Base-by-base conservation (phyloP, 2,329 filamentous ascomycete genomes). In the Colletotrichum coccodes region DNA sequence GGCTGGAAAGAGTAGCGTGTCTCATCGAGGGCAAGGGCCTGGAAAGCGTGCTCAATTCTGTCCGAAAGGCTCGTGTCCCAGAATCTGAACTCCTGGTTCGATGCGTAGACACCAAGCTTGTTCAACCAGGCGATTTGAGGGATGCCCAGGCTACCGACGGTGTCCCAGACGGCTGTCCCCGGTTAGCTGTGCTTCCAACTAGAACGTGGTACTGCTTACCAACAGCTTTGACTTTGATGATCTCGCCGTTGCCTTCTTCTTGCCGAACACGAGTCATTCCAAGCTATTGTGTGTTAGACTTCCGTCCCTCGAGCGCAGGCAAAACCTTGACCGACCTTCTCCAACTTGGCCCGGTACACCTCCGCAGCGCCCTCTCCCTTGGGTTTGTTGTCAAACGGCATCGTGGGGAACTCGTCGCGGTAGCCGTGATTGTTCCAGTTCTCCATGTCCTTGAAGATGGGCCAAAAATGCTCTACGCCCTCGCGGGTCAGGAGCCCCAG, bases 1-100 rank as follows among this genome's bases (percentile, higher is more conserved):
- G 87, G 86, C n/a, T 77, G 79, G 68, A 89, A 90, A 0, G 86
- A 83, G 0, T 82, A 76, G 9, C 87, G 83, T 23, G 82, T 84
- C 76, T 90, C 88, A 65, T 90, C 87, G 2, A 90, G 76, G 1
- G 87, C 87, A 11, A 90, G 79, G 0, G 87, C 87, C 26, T 90
- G 88, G 72, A 90, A 90, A 0, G 86, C 87, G 73, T 89, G 82
- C 72, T 88, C 83, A 38, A 90, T 83, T 14, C 81, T 81, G 64
- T 84, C 80, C 0, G 85, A 87, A 30, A 89, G 76, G 44, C 78
- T 82, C 4, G 86, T 88, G 72, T 89, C 85, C 73, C 85, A 85
- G 76, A 87, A 88, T 68, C 82, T 83, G 68, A 80, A 87, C 83
- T 85, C 83, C 53, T 80, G 78, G 54, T 84, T 85, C 23, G 77